These are phyloP conservation scores for Starmerella potacharoeniae DNA, from an alignment of 805 yeast species.

Conservation along the genomic window DNA sequence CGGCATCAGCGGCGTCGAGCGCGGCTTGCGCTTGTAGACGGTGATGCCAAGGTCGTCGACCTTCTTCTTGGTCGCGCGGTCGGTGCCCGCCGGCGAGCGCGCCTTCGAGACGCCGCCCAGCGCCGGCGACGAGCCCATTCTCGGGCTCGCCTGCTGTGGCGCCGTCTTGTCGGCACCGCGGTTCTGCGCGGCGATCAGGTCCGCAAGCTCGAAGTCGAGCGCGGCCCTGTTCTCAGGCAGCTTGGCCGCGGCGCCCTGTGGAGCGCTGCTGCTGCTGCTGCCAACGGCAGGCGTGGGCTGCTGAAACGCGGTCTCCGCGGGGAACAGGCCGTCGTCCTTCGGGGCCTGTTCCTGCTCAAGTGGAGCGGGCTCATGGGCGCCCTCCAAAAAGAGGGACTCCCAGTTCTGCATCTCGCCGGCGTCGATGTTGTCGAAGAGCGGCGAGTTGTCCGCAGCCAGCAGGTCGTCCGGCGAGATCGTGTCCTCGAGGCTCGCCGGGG, in stretches of 20 bases:
- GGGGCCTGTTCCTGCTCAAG: not conserved
- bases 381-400: slow-evolving; percentile 21
- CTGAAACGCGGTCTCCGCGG: not conserved
- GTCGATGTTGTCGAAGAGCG: slow-evolving; percentile 27
- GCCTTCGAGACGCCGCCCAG: slow-evolving; percentile 2
- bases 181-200: not conserved
- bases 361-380: not conserved
- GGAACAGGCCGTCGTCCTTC: not conserved
- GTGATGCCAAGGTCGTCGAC: slow-evolving; percentile 64
- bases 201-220: not conserved
- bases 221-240: not conserved
- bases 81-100: not conserved
- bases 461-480: slow-evolving; percentile 22
- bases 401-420: slow-evolving; percentile 17
- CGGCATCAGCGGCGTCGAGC: slow-evolving; percentile 61
- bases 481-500: slow-evolving; percentile 16
- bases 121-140: not conserved
- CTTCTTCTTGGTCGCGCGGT: slow-evolving; percentile 1
- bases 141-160: not conserved
- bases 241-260: not conserved
- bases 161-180: not conserved
- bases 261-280: not conserved
- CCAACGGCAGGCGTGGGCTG: not conserved
- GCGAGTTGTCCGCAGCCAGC: slow-evolving; percentile 20
- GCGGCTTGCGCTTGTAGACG: slow-evolving; percentile 65